Percentiles rank a stretch among this genome's conserved stretches.
Evolutionary conservation across 2,329 filamentous ascomycete species (phyloP).

Genomic region (Calonectria multiphialidica): DNA sequence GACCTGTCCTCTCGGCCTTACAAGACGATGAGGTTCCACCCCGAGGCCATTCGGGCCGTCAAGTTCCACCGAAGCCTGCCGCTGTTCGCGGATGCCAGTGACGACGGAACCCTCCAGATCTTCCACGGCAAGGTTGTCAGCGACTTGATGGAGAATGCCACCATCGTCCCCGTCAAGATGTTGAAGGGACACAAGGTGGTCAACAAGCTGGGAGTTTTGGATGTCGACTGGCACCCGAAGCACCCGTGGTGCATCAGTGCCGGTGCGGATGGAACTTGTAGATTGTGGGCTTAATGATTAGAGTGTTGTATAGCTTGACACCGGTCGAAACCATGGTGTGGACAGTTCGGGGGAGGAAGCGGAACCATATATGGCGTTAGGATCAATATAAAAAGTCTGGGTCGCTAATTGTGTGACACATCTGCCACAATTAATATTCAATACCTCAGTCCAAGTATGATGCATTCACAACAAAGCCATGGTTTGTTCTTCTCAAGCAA

Average conservation of each 20-base stretch:
- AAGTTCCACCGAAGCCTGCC: constrained; percentile 86
- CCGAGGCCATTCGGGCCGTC: constrained; percentile 90
- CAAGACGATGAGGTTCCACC: constrained; percentile 96
- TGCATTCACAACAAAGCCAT: neutral
- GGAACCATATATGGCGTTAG: constrained; percentile 13
- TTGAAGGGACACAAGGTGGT: constrained; percentile 90
- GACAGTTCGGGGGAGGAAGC: neutral
- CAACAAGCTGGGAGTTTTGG: constrained; percentile 88
- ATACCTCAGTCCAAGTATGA: neutral
- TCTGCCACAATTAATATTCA: neutral
- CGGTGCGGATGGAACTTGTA: constrained; percentile 92
- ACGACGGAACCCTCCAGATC: constrained; percentile 94
- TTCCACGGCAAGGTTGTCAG: constrained; percentile 97
- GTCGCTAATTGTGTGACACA: constrained; percentile 1
- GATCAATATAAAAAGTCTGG: constrained; percentile 12
- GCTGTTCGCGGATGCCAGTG: constrained; percentile 93
- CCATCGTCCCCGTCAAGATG: constrained; percentile 95
- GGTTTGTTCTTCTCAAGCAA: neutral
- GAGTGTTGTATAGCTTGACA: neutral
- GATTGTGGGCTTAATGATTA: constrained; percentile 75
- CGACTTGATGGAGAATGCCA: constrained; percentile 96
- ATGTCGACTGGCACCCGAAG: constrained; percentile 94
- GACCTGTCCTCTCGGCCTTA: constrained; percentile 92
- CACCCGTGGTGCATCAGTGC: constrained; percentile 96
- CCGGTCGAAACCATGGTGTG: neutral